Conservation (phyloP, 2,329 filamentous ascomycete species). For the Neobulgaria alba region DNA sequence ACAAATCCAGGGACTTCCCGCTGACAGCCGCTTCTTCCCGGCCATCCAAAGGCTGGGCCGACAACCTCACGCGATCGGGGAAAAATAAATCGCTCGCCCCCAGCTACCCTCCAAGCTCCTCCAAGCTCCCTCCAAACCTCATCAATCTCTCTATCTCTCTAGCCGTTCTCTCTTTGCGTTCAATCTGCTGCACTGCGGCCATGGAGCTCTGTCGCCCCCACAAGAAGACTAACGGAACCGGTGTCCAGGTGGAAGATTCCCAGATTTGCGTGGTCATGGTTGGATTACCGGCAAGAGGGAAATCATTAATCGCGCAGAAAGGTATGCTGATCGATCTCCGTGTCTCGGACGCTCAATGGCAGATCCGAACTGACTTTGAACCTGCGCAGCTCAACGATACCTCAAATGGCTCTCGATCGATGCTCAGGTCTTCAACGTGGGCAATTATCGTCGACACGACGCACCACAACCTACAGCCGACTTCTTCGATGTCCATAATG, state of each 20-base stretch:
- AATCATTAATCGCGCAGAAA: conserved; percentile 96
- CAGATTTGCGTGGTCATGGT: conserved; percentile 99
- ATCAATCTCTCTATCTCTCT: conserved; percentile 2
- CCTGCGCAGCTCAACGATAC: conserved; percentile 69
- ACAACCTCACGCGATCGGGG: conserved; percentile 19
- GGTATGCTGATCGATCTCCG: conserved; percentile 40
- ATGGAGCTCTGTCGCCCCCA: conserved; percentile 20
- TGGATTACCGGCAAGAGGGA: conserved; percentile 86
- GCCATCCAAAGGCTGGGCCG: neutral
- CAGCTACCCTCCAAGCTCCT: neutral
- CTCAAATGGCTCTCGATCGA: conserved; percentile 94
- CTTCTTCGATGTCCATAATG: conserved; percentile 89
- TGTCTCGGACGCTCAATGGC: neutral
- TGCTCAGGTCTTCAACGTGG: conserved; percentile 93
- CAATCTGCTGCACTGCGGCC: neutral
- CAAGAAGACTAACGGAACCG: conserved; percentile 49
- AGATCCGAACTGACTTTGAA: neutral
- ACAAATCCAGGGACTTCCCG: conserved; percentile 12
- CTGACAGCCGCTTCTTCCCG: conserved; percentile 7
- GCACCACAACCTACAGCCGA: conserved; percentile 86
- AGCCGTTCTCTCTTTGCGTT: neutral
- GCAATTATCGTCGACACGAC: conserved; percentile 82
- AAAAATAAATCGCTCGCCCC: neutral
- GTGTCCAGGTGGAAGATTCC: conserved; percentile 86
- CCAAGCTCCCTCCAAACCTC: neutral